Evolutionary conservation across 2,329 filamentous ascomycete species (phyloP).

Genomic region (Malbranchea zuffiana): DNA sequence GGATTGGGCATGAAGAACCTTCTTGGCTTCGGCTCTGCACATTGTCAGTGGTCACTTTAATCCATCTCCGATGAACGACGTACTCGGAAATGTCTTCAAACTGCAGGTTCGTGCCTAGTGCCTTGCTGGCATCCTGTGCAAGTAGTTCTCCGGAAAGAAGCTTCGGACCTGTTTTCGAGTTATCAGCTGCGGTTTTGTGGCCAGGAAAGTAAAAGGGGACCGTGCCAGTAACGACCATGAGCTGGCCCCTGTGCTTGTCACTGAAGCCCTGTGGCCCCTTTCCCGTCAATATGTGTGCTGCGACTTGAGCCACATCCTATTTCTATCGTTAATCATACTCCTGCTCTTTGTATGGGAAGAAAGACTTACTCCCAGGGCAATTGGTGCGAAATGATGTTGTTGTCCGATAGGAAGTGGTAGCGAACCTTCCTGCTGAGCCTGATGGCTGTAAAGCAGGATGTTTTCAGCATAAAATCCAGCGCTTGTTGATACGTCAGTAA

Average conservation of each 20-base stretch:
- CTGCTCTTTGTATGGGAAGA: not conserved
- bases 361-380: constrained; percentile 36
- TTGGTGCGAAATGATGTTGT: constrained; percentile 41
- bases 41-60: not conserved
- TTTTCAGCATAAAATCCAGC: constrained; percentile 45
- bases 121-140: constrained; percentile 37
- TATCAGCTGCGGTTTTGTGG: not conserved
- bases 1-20: constrained; percentile 30
- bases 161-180: constrained; percentile 31
- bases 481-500: constrained; percentile 18
- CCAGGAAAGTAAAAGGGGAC: not conserved
- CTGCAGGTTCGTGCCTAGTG: constrained; percentile 34
- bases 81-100: constrained; percentile 40
- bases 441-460: constrained; percentile 38
- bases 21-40: constrained; percentile 24
- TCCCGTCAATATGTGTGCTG: constrained; percentile 39
- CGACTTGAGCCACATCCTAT: constrained; percentile 41
- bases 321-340: not conserved
- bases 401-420: constrained; percentile 40
- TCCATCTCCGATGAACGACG: constrained; percentile 10
- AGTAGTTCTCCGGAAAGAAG: constrained; percentile 39
- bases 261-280: constrained; percentile 42
- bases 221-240: constrained; percentile 42
- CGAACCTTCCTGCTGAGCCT: constrained; percentile 36
- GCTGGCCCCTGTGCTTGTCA: constrained; percentile 42